phyloP scores from a whole-genome alignment of 495 filamentous ascomycete species.

The Penicillium angulare region DNA sequence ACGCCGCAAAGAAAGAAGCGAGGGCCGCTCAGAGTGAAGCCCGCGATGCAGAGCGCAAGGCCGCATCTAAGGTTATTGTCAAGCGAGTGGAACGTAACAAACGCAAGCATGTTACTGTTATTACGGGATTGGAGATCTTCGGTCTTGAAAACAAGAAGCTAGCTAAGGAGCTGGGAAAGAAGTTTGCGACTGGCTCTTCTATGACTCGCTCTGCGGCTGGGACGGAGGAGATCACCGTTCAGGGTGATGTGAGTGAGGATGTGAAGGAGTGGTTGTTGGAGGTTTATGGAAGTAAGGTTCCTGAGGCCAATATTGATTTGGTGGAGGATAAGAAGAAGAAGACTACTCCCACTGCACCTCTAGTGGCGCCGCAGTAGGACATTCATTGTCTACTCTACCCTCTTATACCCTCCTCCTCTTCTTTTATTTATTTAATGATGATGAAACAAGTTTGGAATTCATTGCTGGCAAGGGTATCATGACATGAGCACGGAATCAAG shows the following conservation, averaged over 20 bases:
- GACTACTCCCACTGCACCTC: slow-evolving; percentile 21
- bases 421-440: slow-evolving; percentile 1
- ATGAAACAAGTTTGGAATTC: neutral
- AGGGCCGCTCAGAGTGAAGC: slow-evolving; percentile 83
- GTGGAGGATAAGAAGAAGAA: slow-evolving; percentile 92
- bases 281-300: slow-evolving; percentile 74
- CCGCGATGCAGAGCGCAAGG: slow-evolving; percentile 73
- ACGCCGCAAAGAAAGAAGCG: slow-evolving; percentile 90
- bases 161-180: slow-evolving; percentile 47
- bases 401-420: too few relatives aligned
- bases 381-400: too few relatives aligned
- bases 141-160: slow-evolving; percentile 92
- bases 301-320: slow-evolving; percentile 90
- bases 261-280: slow-evolving; percentile 88
- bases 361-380: too few relatives aligned
- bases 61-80: slow-evolving; percentile 78
- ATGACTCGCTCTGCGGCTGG: slow-evolving; percentile 86
- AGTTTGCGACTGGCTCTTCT: slow-evolving; percentile 83
- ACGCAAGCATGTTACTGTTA: slow-evolving; percentile 89
- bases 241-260: slow-evolving; percentile 95
- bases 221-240: slow-evolving; percentile 94
- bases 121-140: slow-evolving; percentile 85
- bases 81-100: slow-evolving; percentile 98
- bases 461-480: slow-evolving; percentile 25
- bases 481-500: slow-evolving; percentile 20